phyloP scores from a whole-genome alignment of 768 basidiomycete genomes.

The Boletus vinaceobasis region DNA sequence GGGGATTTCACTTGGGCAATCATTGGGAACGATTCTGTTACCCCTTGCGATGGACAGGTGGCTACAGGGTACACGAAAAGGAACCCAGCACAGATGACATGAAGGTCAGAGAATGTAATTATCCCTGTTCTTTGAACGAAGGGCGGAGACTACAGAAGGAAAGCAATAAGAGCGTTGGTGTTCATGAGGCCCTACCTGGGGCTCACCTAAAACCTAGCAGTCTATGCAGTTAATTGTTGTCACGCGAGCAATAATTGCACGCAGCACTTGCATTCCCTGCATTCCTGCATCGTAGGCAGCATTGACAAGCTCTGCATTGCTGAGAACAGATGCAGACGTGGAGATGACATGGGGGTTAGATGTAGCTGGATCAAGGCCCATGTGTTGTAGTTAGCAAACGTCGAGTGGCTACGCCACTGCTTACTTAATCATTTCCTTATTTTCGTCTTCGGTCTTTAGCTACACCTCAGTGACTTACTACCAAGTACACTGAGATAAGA shows the following conservation, averaged over 20 bases:
- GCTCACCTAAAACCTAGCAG: no score
- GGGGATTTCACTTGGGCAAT: neutral
- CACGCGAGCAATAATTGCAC: neutral
- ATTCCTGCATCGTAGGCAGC: neutral
- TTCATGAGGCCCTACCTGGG: no score
- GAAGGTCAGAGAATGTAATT: neutral
- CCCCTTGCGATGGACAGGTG: neutral
- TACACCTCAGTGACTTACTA: no score
- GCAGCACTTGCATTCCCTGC: neutral
- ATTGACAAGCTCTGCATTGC: neutral
- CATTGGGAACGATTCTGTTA: neutral
- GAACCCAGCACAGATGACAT: neutral
- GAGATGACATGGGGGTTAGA: neutral
- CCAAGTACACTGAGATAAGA: no score
- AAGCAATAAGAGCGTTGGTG: no score
- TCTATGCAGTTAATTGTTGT: neutral
- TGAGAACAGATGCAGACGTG: neutral
- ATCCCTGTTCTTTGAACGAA: neutral
- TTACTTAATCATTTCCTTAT: no score
- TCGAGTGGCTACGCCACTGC: no score
- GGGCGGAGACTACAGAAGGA: neutral
- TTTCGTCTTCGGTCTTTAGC: no score
- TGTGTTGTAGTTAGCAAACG: no score
- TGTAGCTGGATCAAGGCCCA: neutral
- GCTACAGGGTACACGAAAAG: neutral